Base-by-base conservation (phyloP, 306 rosid species). In the Citrullus amarus region DNA sequence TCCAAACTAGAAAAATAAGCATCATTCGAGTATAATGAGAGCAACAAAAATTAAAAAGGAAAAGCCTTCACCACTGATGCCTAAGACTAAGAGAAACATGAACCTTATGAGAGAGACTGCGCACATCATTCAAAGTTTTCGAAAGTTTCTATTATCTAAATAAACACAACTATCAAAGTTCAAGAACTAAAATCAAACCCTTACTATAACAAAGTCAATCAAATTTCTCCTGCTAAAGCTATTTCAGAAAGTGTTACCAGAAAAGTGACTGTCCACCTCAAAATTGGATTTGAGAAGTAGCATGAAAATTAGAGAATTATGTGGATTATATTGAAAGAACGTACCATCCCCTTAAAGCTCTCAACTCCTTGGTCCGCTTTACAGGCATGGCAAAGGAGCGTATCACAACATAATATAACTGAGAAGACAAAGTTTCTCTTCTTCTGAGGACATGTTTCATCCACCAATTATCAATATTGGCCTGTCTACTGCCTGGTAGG, bases 341-440 rank as follows among this genome's bases (percentile, higher is more conserved):
- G 54, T 88, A 92, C 97, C 99, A 92, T 84, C 99, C 97, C 73
- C 82, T 80, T 69, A 95, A 86, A 80, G 93, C 93, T 82, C 93
- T 87, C 71, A 95, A 88, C 81, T 95, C 96, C 84, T 86, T 92
- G 55, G 90, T 92, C 81, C 97, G 88, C 85, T 92, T 95, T 65
- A 92, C 86, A 20, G 92, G 89, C 90, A 92, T 84, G 48, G 93
- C 88, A 80, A 91, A 86, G 54, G 78, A 77, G 81, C 80, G 75
- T 78, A 95, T 86, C 73, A 75, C 85, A 81, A 78, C 82, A 72
- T 81, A 82, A 62, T 80, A 80, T 34, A 88, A 80, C 72, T 82
- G 75, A 78, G 83, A 73, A 11, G 87, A 82, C 30, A 53, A 16
- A 4, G 81, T 55, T 62, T 83, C 82, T 36, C 90, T 67, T 73